Base-by-base conservation (phyloP, 768 basidiomycete genomes). In the Clathrus columnatus region DNA sequence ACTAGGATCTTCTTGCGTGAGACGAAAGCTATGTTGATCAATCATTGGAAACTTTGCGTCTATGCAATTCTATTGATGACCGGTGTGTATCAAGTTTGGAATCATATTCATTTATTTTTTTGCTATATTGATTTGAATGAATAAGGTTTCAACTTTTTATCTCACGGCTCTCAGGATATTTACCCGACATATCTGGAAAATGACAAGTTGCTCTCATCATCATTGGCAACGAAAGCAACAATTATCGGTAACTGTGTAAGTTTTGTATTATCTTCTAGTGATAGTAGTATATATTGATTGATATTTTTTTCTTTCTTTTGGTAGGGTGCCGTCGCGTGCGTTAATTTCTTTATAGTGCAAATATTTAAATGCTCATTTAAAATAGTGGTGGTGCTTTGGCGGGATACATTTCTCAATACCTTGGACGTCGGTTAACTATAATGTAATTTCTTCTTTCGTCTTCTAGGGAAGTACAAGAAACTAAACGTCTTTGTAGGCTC, bases 31-130 rank as follows among this genome's bases (percentile, higher is more conserved):
- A 95, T 94, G 90, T 70, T 94, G 27, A 88, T 80, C 71, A 68
- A 62, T 11, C 89, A 96, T 64, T 95, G 91, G 91, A 60, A 82
- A 11, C 65, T 87, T 29, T 91, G 87, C 65, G 81, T 93, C 49
- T 94, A 93, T 63, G 86, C 87, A 0, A 77, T 93, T 18, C 70
- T 91, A 48, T 76, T 93, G 54, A 89, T 92, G 87, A 82, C 84
- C 1, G 73, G 72, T 72, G 64, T 61, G 56, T 30, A 29, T 45
- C 17, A 2, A 6, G 11, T 16, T 29, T 4, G 43, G 4, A 18
- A 26, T 46, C 24, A 5, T 14, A 4, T 20, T 4, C n/a, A 27
- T 3, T 5, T 21, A 20, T 5, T 51, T 50, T 29, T 18, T n/a
- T n/a, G n/a, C n/a, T n/a, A n/a, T 29, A 44, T 28, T 43, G 32